Evolutionary conservation across 495 filamentous ascomycete genomes (phyloP).

Genomic region (Daldinia loculata): DNA sequence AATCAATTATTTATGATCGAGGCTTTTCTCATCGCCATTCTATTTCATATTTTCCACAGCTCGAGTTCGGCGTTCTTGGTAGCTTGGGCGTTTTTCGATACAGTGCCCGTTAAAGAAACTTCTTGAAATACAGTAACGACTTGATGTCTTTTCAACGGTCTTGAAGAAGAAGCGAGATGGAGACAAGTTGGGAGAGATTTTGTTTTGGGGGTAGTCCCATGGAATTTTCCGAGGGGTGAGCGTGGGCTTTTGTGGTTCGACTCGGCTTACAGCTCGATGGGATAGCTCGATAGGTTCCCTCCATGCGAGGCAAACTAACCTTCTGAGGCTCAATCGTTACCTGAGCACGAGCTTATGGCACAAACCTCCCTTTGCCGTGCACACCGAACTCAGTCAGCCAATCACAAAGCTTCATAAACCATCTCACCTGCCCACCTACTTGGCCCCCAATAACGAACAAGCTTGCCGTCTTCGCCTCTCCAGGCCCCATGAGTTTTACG

Average conservation of each 20-base stretch:
- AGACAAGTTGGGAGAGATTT: slow-evolving; percentile 8
- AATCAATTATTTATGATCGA: slow-evolving; percentile 27
- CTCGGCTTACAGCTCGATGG: slow-evolving; percentile 24
- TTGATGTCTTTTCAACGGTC: slow-evolving; percentile 34
- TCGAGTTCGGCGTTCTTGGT: slow-evolving; percentile 38
- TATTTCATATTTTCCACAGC: slow-evolving; percentile 9
- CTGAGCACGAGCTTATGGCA: slow-evolving; percentile 27
- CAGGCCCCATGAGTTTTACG: slow-evolving; percentile 30
- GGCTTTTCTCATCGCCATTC: slow-evolving; percentile 10
- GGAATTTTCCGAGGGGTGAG: neutral
- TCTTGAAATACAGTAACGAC: slow-evolving; percentile 48
- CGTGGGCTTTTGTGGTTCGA: slow-evolving; percentile 23
- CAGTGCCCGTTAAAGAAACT: slow-evolving; percentile 32
- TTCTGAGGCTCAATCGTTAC: slow-evolving; percentile 23
- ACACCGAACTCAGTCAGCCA: slow-evolving; percentile 21
- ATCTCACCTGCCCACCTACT: slow-evolving; percentile 7
- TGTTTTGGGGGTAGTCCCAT: neutral
- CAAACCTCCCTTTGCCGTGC: slow-evolving; percentile 13
- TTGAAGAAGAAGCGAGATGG: slow-evolving; percentile 26
- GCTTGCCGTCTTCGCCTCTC: slow-evolving; percentile 14
- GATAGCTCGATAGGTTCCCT: slow-evolving; percentile 28
- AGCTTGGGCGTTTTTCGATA: slow-evolving; percentile 26
- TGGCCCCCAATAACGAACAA: slow-evolving; percentile 17
- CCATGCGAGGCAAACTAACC: slow-evolving; percentile 9
- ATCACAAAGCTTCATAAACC: slow-evolving; percentile 16